phyloP scores from a whole-genome alignment of 2,329 filamentous ascomycete species.

The Colletotrichum tamarilloi region DNA sequence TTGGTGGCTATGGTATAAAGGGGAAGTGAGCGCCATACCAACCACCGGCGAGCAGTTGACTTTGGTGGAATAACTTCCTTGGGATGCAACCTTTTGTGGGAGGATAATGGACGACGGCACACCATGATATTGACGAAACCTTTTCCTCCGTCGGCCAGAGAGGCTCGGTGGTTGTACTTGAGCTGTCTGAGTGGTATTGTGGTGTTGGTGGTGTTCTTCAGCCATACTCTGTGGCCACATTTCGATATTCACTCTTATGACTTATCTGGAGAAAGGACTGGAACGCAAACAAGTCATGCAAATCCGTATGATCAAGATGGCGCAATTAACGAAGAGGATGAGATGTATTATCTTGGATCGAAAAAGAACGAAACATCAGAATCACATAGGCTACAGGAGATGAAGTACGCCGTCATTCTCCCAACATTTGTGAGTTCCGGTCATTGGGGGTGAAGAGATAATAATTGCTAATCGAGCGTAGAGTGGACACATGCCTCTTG shows the following conservation, averaged over 20 bases:
- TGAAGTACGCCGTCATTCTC: constrained; percentile 23
- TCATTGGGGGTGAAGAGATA: too few species aligned
- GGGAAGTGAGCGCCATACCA: neutral
- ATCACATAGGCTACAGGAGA: neutral
- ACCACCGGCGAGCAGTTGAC: too few species aligned
- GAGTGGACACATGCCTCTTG: constrained; percentile 7
- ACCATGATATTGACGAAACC: neutral
- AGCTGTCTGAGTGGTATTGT: constrained; percentile 4
- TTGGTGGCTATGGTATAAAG: neutral
- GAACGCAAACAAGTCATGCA: neutral
- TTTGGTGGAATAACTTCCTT: neutral
- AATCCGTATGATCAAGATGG: neutral
- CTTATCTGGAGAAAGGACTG: neutral
- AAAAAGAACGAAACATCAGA: neutral
- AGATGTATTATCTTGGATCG: neutral
- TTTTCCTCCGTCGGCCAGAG: neutral
- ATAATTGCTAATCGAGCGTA: neutral
- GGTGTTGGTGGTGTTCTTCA: neutral
- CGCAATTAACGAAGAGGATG: neutral
- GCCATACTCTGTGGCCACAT: neutral
- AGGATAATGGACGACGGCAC: neutral
- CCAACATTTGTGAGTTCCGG: constrained; percentile 18
- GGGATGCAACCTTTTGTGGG: neutral
- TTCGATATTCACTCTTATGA: neutral
- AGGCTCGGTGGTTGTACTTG: constrained; percentile 5